Percentiles rank a stretch among this genome's conserved stretches.
These are phyloP conservation scores for Myxozyma geophila DNA, from an alignment of 805 yeast genomes.

Conservation along the genomic window DNA sequence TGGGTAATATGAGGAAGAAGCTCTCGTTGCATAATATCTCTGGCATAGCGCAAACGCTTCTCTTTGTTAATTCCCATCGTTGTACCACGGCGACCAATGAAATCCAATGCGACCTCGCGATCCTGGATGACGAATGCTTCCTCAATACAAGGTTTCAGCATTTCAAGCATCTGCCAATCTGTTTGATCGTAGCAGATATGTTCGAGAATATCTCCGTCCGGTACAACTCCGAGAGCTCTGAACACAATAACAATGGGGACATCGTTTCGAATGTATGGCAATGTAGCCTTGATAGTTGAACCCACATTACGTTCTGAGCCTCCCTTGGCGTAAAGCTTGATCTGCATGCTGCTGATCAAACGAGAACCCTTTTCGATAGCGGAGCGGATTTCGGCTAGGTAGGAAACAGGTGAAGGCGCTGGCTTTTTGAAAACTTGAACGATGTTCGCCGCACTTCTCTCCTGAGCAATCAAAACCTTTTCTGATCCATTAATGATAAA, in stretches of 20 bases:
- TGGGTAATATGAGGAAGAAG: slow-evolving; percentile 96
- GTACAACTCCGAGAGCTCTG: slow-evolving; percentile 97
- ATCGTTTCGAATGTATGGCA: slow-evolving; percentile 95
- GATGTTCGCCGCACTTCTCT: slow-evolving; percentile 96
- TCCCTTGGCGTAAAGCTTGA: slow-evolving; percentile 84
- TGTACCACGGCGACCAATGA: slow-evolving; percentile 97
- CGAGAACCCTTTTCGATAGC: slow-evolving; percentile 98
- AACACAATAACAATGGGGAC: slow-evolving; percentile 96
- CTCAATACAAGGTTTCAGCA: slow-evolving; percentile 98
- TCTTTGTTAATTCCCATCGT: slow-evolving; percentile 95
- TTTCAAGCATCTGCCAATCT: slow-evolving; percentile 99
- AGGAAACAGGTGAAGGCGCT: slow-evolving; percentile 95
- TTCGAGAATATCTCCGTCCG: slow-evolving; percentile 98
- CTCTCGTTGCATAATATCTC: slow-evolving; percentile 94
- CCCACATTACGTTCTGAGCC: slow-evolving; percentile 67
- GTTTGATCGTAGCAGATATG: slow-evolving; percentile 97
- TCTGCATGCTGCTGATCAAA: slow-evolving; percentile 89
- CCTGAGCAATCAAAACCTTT: slow-evolving; percentile 97
- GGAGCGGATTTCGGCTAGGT: slow-evolving; percentile 93
- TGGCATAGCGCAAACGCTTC: slow-evolving; percentile 97
- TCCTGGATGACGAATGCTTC: slow-evolving; percentile 99
- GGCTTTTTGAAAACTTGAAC: slow-evolving; percentile 98
- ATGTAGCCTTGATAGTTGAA: slow-evolving; percentile 89
- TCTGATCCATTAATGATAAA: slow-evolving; percentile 98
- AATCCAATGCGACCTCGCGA: slow-evolving; percentile 96